Conservation (phyloP, 75 land plant genomes). For the Azolla pinnata region DNA sequence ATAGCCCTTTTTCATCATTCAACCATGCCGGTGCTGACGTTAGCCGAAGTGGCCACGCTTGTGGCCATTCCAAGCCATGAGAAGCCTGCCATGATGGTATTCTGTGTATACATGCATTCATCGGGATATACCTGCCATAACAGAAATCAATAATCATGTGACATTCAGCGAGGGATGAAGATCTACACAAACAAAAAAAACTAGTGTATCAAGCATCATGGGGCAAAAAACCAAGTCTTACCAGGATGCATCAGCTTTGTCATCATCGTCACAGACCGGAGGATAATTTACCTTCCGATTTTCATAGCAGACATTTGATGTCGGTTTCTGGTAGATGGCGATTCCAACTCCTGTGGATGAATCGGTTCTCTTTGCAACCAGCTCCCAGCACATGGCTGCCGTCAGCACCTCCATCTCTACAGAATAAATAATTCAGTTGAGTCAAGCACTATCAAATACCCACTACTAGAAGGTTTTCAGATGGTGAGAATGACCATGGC, state of each 20-base stretch:
- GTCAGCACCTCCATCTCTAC: conserved; percentile 49
- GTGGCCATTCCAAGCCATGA: conserved; percentile 77
- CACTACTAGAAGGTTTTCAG: neutral
- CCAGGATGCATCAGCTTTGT: conserved; percentile 76
- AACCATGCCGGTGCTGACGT: conserved; percentile 60
- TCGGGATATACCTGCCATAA: conserved; percentile 53
- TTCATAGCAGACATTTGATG: conserved; percentile 40
- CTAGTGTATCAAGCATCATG: neutral
- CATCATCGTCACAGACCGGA: conserved; percentile 49
- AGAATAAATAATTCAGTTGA: neutral
- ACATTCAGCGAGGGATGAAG: too few species aligned
- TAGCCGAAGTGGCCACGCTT: conserved; percentile 77
- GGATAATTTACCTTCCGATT: conserved; percentile 33
- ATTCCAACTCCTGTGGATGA: conserved; percentile 37
- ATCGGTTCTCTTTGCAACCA: conserved; percentile 36
- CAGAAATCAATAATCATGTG: neutral
- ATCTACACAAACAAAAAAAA: neutral
- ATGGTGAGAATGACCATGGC: too few species aligned
- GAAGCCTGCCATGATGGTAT: conserved; percentile 53
- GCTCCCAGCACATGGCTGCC: conserved; percentile 52
- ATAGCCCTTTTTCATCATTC: conserved; percentile 14
- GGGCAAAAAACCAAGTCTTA: conserved; percentile 6
- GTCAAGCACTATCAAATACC: neutral
- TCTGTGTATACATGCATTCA: conserved; percentile 50
- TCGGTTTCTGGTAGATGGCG: conserved; percentile 61